Percentiles rank a stretch among this genome's conserved stretches.
These are phyloP conservation scores for Neurospora sp. DNA, from an alignment of 495 filamentous ascomycete genomes.

Conservation along the genomic window DNA sequence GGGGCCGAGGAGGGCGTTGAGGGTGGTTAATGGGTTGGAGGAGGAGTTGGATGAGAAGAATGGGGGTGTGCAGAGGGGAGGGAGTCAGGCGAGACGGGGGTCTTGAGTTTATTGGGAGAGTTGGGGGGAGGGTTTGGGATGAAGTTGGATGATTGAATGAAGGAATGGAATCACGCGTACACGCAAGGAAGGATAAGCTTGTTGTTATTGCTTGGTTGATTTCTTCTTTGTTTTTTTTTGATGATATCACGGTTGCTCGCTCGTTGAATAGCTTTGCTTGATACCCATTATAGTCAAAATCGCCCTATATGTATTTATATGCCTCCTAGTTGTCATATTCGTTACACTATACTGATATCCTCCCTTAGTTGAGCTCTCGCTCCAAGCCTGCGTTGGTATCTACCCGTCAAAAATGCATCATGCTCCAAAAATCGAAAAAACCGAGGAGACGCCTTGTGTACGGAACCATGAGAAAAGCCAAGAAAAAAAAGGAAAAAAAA, in stretches of 20 bases:
- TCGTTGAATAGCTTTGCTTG: neutral
- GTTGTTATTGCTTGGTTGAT: neutral
- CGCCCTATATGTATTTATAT: neutral
- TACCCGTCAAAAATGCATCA: neutral
- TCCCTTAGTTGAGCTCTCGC: too few relatives aligned
- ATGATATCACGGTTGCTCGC: neutral
- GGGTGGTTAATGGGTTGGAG: conserved; percentile 55
- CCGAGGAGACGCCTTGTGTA: neutral
- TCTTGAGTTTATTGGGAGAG: neutral
- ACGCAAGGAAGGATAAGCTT: neutral
- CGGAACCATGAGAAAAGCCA: neutral
- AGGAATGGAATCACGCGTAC: neutral
- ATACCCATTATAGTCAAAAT: neutral
- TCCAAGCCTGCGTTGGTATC: neutral
- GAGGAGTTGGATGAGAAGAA: conserved; percentile 6
- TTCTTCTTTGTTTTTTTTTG: neutral
- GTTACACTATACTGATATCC: neutral
- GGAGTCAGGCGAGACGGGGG: neutral
- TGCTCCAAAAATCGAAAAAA: neutral
- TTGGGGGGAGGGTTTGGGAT: too few relatives aligned
- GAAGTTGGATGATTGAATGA: neutral
- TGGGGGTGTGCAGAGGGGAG: neutral
- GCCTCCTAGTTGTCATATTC: too few relatives aligned
- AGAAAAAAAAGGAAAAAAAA: neutral
- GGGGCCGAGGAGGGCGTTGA: conserved; percentile 60